Evolutionary conservation across 2,329 filamentous ascomycete genomes (phyloP).

Genomic region (Trichoderma hamatum): DNA sequence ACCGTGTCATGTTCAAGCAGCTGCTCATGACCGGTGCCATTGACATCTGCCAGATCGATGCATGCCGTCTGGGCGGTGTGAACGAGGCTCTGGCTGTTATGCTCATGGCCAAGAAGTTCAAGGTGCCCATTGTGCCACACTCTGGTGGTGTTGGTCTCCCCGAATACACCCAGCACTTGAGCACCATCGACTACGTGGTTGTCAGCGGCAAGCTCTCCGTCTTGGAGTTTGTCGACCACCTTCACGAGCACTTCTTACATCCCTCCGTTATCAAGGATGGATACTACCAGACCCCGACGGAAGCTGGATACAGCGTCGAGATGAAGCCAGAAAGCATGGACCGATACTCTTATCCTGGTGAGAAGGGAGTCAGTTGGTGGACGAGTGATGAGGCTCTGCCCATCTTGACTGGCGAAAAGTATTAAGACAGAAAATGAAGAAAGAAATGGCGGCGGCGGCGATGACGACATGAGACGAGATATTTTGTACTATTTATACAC

Average conservation of each 20-base stretch:
- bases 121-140: slow-evolving; percentile 84
- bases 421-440: slow-evolving; percentile 39
- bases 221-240: slow-evolving; percentile 88
- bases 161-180: slow-evolving; percentile 91
- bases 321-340: slow-evolving; percentile 92
- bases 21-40: slow-evolving; percentile 78
- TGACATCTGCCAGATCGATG: slow-evolving; percentile 87
- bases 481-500: neutral
- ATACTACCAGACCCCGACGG: slow-evolving; percentile 82
- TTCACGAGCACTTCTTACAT: slow-evolving; percentile 91
- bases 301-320: slow-evolving; percentile 88
- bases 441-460: neutral
- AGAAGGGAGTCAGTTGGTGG: slow-evolving; percentile 84
- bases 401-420: slow-evolving; percentile 67
- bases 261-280: slow-evolving; percentile 80
- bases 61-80: slow-evolving; percentile 85
- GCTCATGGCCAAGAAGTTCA: slow-evolving; percentile 78
- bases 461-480: neutral
- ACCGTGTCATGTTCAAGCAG: slow-evolving; percentile 93
- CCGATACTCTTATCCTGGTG: slow-evolving; percentile 73
- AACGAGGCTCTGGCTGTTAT: slow-evolving; percentile 92
- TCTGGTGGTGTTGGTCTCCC: slow-evolving; percentile 87
- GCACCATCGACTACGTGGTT: slow-evolving; percentile 89
- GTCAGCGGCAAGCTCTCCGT: slow-evolving; percentile 80
- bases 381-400: slow-evolving; percentile 74